A percentile compares a stretch with the other conserved stretches of the same genome.
These are phyloP conservation scores for Eutrema yunnanense DNA, from an alignment of 345 rosid species.

Conservation along the genomic window DNA sequence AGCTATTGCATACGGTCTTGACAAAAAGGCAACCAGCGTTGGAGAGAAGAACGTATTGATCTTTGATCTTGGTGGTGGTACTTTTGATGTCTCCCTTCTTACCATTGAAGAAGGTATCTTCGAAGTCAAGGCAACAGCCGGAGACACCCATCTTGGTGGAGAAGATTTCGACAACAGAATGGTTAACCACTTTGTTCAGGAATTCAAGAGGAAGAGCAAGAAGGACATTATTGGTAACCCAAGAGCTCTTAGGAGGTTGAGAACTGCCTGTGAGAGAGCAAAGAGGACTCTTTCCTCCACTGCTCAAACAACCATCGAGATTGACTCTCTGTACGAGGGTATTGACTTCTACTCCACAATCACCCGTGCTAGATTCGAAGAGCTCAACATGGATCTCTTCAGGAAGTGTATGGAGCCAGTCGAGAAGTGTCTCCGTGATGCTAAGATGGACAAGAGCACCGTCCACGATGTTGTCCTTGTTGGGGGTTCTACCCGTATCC, in stretches of 20 bases:
- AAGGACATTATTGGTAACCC: slow-evolving; percentile 68
- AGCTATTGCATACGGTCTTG: slow-evolving; percentile 80
- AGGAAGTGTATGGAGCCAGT: slow-evolving; percentile 73
- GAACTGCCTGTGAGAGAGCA: slow-evolving; percentile 65
- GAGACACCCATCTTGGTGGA: slow-evolving; percentile 78
- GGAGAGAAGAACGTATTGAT: slow-evolving; percentile 72
- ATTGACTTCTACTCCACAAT: slow-evolving; percentile 66
- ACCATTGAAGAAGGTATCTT: slow-evolving; percentile 78
- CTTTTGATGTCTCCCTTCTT: slow-evolving; percentile 74
- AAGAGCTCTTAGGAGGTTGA: slow-evolving; percentile 75
- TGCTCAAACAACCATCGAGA: slow-evolving; percentile 70
- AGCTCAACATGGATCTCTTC: slow-evolving; percentile 70
- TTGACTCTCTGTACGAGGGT: slow-evolving; percentile 68
- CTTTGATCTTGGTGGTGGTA: slow-evolving; percentile 81
- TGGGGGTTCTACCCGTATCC: slow-evolving; percentile 78
- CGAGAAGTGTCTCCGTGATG: slow-evolving; percentile 63
- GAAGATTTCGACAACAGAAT: slow-evolving; percentile 78
- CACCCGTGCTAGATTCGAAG: slow-evolving; percentile 64
- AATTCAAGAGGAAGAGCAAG: slow-evolving; percentile 66
- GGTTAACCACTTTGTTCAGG: slow-evolving; percentile 73
- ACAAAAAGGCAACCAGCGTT: slow-evolving; percentile 70
- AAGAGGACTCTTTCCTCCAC: slow-evolving; percentile 67
- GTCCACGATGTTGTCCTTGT: slow-evolving; percentile 71
- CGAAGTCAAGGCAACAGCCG: slow-evolving; percentile 76
- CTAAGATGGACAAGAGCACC: slow-evolving; percentile 68